phyloP scores from a whole-genome alignment of 2,329 filamentous ascomycete species.

The Epichloe brachyelytri region DNA sequence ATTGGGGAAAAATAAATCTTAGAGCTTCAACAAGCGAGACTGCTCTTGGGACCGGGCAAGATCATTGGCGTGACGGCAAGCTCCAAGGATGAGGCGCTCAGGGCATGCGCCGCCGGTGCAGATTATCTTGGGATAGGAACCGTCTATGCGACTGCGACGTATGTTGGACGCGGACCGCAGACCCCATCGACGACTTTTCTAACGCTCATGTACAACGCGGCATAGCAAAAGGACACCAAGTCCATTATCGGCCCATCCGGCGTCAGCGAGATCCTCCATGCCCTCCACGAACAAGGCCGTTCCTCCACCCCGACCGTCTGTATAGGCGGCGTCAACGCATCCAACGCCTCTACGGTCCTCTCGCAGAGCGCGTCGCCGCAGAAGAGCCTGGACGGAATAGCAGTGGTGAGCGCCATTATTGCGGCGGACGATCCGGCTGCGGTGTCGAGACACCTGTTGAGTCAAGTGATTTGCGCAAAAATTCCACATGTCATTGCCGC shows the following conservation, averaged over 20 bases:
- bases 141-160: constrained; percentile 75
- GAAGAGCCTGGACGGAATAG: constrained; percentile 65
- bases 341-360: constrained; percentile 62
- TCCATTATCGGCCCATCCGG: constrained; percentile 43
- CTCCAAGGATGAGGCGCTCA: constrained; percentile 56
- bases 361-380: constrained; percentile 43
- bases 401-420: constrained; percentile 82
- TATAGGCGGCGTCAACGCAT: constrained; percentile 76
- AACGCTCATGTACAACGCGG: not conserved
- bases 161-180: constrained; percentile 16
- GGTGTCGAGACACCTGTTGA: constrained; percentile 45
- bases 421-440: constrained; percentile 53
- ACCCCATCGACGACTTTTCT: not conserved
- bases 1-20: no score
- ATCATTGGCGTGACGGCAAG: constrained; percentile 87
- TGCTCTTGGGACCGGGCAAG: constrained; percentile 58
- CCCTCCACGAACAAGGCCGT: constrained; percentile 38
- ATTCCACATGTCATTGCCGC: constrained; percentile 39
- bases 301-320: constrained; percentile 52
- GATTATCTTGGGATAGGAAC: constrained; percentile 88
- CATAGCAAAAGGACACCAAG: constrained; percentile 75
- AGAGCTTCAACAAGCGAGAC: constrained; percentile 39
- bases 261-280: constrained; percentile 37
- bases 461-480: constrained; percentile 34
- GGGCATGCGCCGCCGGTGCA: constrained; percentile 62